Base-by-base conservation (phyloP, 1,139 yeast genomes). In the Protomyces gravidus region DNA sequence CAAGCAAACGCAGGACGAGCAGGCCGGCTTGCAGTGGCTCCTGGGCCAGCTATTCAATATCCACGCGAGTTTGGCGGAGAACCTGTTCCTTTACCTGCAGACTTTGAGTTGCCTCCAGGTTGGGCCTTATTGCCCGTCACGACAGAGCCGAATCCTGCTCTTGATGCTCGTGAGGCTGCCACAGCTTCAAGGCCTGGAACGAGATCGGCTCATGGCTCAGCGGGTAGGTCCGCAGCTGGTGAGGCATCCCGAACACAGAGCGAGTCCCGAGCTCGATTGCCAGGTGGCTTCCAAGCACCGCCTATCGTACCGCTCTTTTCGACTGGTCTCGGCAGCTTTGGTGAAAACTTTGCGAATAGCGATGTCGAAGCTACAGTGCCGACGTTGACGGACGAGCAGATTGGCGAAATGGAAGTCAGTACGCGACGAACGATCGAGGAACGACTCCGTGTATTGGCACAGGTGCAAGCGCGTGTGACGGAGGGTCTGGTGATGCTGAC, bases 71-170 rank as follows among this genome's bases (percentile, higher is more conserved):
- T 21, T 19, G 56, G 46, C n/a, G 42, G 26, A 9, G 53, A 48
- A 48, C 46, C 53, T 3, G 36, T 25, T 4, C 56, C 58, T 17
- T 55, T 64, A n/a, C 66, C 66, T 6, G 49, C 60, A 11, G 64
- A 61, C 3, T 64, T 63, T 36, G 59, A 47, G n/a, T 32, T 64
- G 15, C 66, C 66, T 1, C 63, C 50, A 7, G 66, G 65, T 19
- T 64, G 66, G 66, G 65, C 66, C 5, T 39, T 64, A 2, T 56
- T 64, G 11, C 66, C 66, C 11, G 58, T 53, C 9, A 17, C 52
- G 1, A 21, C 28, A 17, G 32, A n/a, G n/a, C 15, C 17, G 30
- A 28, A 25, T 27, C 21, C 49, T 21, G 33, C 50, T 15, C 26
- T n/a, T 2, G 19, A 11, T 13, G 15, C 32, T 11, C 15, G 48